Percentiles rank a stretch among this genome's conserved stretches.
phyloP scores from a whole-genome alignment of 2,329 filamentous ascomycete species.

The Thielaviopsis punctulata region DNA sequence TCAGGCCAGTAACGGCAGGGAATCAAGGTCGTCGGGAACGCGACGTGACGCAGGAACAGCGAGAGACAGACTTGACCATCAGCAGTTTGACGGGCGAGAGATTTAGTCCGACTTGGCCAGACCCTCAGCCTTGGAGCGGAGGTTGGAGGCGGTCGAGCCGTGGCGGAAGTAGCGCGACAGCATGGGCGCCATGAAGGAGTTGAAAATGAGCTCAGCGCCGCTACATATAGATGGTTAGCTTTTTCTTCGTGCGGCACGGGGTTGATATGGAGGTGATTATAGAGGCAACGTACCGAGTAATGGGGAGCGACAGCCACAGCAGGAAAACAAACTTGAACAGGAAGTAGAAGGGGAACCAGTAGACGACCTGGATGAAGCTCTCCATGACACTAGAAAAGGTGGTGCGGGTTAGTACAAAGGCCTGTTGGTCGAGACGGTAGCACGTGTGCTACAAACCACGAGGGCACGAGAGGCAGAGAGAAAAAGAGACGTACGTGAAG shows the following conservation, averaged over 20 bases:
- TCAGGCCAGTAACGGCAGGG: too few relatives aligned
- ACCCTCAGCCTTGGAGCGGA: constrained; percentile 66
- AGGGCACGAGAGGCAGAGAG: not conserved
- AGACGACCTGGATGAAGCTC: constrained; percentile 68
- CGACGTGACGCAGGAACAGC: not conserved
- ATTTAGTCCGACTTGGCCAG: constrained; percentile 51
- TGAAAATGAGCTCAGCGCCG: constrained; percentile 91
- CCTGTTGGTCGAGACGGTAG: constrained; percentile 13
- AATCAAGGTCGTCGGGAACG: not conserved
- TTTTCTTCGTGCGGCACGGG: not conserved
- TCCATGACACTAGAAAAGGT: constrained; percentile 44
- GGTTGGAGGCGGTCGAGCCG: constrained; percentile 65
- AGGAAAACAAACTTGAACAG: constrained; percentile 98
- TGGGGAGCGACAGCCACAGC: constrained; percentile 92
- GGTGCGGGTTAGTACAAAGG: constrained; percentile 1
- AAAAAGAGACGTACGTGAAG: constrained; percentile 40
- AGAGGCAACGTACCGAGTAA: constrained; percentile 56
- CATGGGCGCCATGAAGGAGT: constrained; percentile 81
- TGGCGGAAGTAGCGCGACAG: constrained; percentile 76
- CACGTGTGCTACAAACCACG: not conserved
- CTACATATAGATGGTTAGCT: constrained; percentile 28
- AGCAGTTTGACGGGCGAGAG: not conserved
- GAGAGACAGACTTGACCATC: too few relatives aligned
- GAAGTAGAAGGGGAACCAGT: constrained; percentile 98
- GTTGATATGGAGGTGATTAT: constrained; percentile 13